phyloP scores from a whole-genome alignment of 768 basidiomycete genomes.

The Rhodocollybia butyracea region DNA sequence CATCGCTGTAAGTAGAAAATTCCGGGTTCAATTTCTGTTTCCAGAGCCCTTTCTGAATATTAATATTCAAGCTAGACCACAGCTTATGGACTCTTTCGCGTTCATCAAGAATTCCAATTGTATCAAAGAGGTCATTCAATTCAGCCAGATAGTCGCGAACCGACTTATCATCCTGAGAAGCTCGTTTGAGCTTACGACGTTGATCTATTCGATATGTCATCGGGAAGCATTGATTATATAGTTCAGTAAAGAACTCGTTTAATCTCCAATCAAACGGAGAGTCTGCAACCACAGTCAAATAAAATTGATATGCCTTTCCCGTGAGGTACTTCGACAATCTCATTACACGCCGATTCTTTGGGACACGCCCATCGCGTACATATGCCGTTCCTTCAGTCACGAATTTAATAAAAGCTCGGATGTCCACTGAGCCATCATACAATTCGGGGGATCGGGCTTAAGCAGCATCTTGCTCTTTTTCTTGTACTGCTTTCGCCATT shows the following conservation, averaged over 20 bases:
- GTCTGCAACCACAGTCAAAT: too few species aligned
- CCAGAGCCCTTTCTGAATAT: slow-evolving; percentile 28
- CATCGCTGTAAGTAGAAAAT: slow-evolving; percentile 19
- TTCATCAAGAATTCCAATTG: slow-evolving; percentile 3
- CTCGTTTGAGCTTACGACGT: too few species aligned
- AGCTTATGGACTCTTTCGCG: slow-evolving; percentile 7
- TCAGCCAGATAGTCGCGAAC: slow-evolving; percentile 27
- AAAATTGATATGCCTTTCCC: too few species aligned
- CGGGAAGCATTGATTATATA: slow-evolving; percentile 3
- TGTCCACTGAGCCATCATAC: slow-evolving; percentile 1
- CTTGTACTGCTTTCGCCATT: background rate
- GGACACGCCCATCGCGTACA: too few species aligned
- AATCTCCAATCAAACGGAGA: slow-evolving; percentile 1
- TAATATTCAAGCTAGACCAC: slow-evolving; percentile 5
- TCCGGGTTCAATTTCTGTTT: slow-evolving; percentile 23
- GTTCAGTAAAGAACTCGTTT: background rate
- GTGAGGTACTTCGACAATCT: too few species aligned
- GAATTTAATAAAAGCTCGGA: background rate
- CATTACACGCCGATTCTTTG: too few species aligned
- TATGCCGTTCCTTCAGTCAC: too few species aligned
- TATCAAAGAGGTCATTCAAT: slow-evolving; percentile 15
- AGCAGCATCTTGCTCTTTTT: background rate
- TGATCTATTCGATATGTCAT: slow-evolving; percentile 24
- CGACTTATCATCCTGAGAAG: slow-evolving; percentile 17
- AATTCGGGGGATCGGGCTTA: slow-evolving; percentile 3